These are phyloP conservation scores for Danielia oregonensis DNA, from an alignment of 805 yeast genomes.

Conservation along the genomic window DNA sequence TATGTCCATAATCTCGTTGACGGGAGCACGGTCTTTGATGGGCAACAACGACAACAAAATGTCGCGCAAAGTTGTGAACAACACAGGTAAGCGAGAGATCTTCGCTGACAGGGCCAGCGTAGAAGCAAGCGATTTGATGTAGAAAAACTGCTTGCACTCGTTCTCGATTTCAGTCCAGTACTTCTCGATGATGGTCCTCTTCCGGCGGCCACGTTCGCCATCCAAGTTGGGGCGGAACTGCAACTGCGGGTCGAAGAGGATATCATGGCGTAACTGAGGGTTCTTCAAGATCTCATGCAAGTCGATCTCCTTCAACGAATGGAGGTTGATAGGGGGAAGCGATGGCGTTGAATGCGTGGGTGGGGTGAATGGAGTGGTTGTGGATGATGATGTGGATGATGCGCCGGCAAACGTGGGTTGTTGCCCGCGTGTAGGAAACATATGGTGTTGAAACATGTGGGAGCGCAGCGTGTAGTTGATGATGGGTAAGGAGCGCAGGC, in stretches of 20 bases:
- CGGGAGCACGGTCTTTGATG: conserved; percentile 62
- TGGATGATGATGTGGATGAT: conserved; percentile 3
- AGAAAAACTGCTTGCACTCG: conserved; percentile 54
- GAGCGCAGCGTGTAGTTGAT: conserved; percentile 28
- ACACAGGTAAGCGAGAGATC: conserved; percentile 53
- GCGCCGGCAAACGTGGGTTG: conserved; percentile 5
- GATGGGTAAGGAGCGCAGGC: conserved; percentile 41
- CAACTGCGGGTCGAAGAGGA: conserved; percentile 84
- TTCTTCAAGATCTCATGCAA: conserved; percentile 83
- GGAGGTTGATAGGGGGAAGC: conserved; percentile 80
- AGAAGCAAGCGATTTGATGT: conserved; percentile 3
- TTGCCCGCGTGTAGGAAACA: conserved; percentile 6
- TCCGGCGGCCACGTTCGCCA: conserved; percentile 83
- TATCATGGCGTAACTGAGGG: conserved; percentile 91
- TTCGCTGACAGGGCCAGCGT: conserved; percentile 17
- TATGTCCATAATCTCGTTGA: conserved; percentile 71
- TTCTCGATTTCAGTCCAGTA: conserved; percentile 77
- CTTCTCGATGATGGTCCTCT: conserved; percentile 69
- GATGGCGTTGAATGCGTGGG: conserved; percentile 31
- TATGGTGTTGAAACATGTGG: conserved; percentile 11
- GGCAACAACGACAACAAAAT: conserved; percentile 75
- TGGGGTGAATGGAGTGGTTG: conserved; percentile 1
- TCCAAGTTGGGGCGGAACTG: conserved; percentile 90
- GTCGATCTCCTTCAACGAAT: conserved; percentile 80
- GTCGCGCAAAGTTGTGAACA: conserved; percentile 75